Evolutionary conservation across 371 early-diverging fungal species (phyloP).

Genomic region (Batkoa obscura): DNA sequence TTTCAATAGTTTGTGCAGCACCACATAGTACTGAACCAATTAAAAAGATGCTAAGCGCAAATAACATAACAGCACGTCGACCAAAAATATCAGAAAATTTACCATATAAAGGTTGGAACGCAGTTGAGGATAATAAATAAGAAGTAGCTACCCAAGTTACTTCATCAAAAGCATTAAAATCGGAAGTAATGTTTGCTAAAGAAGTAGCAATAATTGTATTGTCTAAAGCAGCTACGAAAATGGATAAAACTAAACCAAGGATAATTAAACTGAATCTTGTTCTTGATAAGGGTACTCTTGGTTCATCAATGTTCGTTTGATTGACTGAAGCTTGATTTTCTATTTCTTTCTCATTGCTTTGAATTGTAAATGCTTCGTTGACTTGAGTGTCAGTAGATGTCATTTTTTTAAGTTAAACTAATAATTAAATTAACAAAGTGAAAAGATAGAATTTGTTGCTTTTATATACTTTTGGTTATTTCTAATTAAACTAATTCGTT

Average conservation of each 20-base stretch:
- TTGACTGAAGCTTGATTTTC: too few relatives aligned
- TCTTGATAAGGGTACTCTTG: too few relatives aligned
- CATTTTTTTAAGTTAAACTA: too few relatives aligned
- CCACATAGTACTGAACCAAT: slow-evolving; percentile 35
- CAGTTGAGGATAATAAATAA: slow-evolving; percentile 53
- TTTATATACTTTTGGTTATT: too few relatives aligned
- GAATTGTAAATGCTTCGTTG: too few relatives aligned
- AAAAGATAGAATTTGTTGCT: too few relatives aligned
- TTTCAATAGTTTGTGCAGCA: slow-evolving; percentile 22
- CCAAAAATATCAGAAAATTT: slow-evolving; percentile 43
- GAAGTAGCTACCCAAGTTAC: slow-evolving; percentile 56
- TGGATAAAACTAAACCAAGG: slow-evolving; percentile 15
- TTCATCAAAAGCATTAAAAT: slow-evolving; percentile 38
- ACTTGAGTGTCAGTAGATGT: too few relatives aligned
- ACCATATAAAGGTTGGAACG: slow-evolving; percentile 53
- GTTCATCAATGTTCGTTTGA: too few relatives aligned
- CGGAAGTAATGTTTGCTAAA: slow-evolving; percentile 49
- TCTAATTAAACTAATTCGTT: too few relatives aligned
- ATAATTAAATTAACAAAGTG: too few relatives aligned
- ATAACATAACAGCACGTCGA: slow-evolving; percentile 28
- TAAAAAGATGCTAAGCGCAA: slow-evolving; percentile 31
- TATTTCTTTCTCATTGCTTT: too few relatives aligned
- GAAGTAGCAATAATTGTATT: slow-evolving; percentile 65
- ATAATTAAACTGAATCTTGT: neutral
- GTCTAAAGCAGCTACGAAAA: slow-evolving; percentile 44